These are phyloP conservation scores for Drechmeria coniospora DNA, from an alignment of 2,329 filamentous ascomycete species.

Conservation along the genomic window DNA sequence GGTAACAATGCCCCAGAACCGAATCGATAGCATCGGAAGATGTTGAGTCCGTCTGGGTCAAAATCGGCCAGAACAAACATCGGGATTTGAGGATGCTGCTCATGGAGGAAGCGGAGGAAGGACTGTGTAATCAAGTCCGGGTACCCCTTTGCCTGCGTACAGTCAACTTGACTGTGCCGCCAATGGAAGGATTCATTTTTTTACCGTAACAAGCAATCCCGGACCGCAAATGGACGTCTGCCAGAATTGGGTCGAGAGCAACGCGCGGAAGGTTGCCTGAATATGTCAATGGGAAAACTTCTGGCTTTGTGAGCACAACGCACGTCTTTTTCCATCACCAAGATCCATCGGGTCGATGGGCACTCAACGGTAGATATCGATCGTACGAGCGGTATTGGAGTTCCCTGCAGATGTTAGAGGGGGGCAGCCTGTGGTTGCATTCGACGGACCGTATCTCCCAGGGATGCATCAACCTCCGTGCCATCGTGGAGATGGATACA, in stretches of 20 bases:
- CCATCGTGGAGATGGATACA: conserved; percentile 29
- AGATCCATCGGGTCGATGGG: conserved; percentile 41
- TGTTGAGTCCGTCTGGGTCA: conserved; percentile 62
- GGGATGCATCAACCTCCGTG: conserved; percentile 17
- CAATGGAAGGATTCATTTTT: not conserved
- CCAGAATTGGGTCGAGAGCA: conserved; percentile 44
- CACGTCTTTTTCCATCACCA: conserved; percentile 70
- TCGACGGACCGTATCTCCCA: conserved; percentile 13
- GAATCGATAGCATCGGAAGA: conserved; percentile 57
- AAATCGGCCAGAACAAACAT: conserved; percentile 56
- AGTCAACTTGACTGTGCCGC: not conserved
- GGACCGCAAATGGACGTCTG: conserved; percentile 27
- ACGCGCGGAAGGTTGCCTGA: conserved; percentile 59
- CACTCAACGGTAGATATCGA: conserved; percentile 35
- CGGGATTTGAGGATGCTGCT: conserved; percentile 30
- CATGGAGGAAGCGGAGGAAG: conserved; percentile 42
- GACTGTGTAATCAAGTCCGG: conserved; percentile 57
- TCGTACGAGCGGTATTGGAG: conserved; percentile 40
- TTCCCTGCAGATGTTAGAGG: conserved; percentile 30
- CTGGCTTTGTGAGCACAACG: not conserved
- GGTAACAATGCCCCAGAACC: conserved; percentile 49
- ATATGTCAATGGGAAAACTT: conserved; percentile 5
- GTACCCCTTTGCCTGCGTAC: conserved; percentile 58
- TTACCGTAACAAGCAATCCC: conserved; percentile 56
- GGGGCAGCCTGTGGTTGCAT: not conserved